Conservation (phyloP, 2,329 filamentous ascomycete species). For the Trichoderma hamatum region DNA sequence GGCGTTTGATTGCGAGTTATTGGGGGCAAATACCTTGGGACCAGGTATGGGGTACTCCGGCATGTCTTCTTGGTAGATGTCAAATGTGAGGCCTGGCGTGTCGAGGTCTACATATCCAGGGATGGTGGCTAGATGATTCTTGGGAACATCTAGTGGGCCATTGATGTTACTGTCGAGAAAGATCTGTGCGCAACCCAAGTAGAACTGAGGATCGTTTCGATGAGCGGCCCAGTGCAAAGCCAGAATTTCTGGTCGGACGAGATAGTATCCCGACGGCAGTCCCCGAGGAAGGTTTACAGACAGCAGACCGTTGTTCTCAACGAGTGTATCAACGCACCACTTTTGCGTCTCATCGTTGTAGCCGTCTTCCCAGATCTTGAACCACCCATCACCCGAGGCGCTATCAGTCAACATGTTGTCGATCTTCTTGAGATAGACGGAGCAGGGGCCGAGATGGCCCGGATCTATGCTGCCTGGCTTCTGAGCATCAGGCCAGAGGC, state of each 20-base stretch:
- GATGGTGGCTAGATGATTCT: constrained; percentile 43
- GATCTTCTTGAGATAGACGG: constrained; percentile 74
- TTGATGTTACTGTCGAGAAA: constrained; percentile 56
- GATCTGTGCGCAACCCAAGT: constrained; percentile 71
- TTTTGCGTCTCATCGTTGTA: constrained; percentile 58
- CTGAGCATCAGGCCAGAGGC: constrained; percentile 59
- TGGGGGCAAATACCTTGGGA: constrained; percentile 55
- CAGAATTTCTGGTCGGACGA: constrained; percentile 71
- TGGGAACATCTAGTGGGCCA: constrained; percentile 52
- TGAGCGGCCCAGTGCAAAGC: constrained; percentile 64
- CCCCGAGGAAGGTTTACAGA: constrained; percentile 63
- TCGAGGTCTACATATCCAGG: constrained; percentile 60
- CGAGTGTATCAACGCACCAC: constrained; percentile 74
- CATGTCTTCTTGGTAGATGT: constrained; percentile 59
- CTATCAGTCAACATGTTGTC: constrained; percentile 54
- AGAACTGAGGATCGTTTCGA: constrained; percentile 69
- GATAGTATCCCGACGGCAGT: constrained; percentile 67
- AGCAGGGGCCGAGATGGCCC: constrained; percentile 69
- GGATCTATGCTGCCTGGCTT: constrained; percentile 59
- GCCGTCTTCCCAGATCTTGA: constrained; percentile 75
- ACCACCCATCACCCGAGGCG: constrained; percentile 70
- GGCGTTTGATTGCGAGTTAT: neutral
- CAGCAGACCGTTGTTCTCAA: constrained; percentile 64
- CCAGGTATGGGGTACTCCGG: constrained; percentile 59
- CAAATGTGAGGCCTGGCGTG: constrained; percentile 61